Percentiles rank a stretch among this genome's conserved stretches.
Evolutionary conservation across 805 yeast genomes (phyloP).

Genomic region (Yamadazyma endophytica): DNA sequence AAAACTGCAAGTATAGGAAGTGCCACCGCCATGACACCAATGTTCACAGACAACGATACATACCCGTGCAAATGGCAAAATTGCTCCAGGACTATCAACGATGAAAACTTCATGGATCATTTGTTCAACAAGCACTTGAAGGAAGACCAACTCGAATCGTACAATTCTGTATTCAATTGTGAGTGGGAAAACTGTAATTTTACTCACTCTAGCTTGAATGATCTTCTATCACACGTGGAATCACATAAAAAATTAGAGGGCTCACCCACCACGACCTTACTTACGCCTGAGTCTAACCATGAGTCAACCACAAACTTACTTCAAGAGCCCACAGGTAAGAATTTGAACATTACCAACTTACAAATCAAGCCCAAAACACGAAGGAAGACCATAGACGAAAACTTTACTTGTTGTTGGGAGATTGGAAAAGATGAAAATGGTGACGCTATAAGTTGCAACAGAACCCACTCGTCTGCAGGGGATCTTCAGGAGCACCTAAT

Average conservation of each 20-base stretch:
- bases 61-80: conserved; percentile 63
- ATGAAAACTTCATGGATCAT: conserved; percentile 28
- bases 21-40: neutral
- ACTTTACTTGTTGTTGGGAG: conserved; percentile 46
- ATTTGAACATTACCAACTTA: conserved; percentile 29
- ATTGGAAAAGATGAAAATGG: conserved; percentile 25
- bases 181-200: conserved; percentile 76
- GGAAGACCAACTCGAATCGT: conserved; percentile 34
- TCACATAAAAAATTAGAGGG: conserved; percentile 18
- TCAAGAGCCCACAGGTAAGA: conserved; percentile 1
- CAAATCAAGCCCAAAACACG: conserved; percentile 25
- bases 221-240: conserved; percentile 52
- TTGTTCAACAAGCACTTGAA: conserved; percentile 48
- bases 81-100: conserved; percentile 44
- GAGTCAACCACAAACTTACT: too few species aligned
- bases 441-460: conserved; percentile 43
- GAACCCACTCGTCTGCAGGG: conserved; percentile 47
- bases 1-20: neutral
- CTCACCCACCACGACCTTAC: neutral
- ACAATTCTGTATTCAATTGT: conserved; percentile 41
- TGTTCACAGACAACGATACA: neutral
- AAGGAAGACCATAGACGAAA: conserved; percentile 15
- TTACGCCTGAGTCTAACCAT: too few species aligned
- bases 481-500: conserved; percentile 71
- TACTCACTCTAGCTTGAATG: conserved; percentile 46